Percentiles rank a stretch among this genome's conserved stretches.
These are phyloP conservation scores for Pleurotus platypus DNA, from an alignment of 768 basidiomycete genomes.

Conservation along the genomic window DNA sequence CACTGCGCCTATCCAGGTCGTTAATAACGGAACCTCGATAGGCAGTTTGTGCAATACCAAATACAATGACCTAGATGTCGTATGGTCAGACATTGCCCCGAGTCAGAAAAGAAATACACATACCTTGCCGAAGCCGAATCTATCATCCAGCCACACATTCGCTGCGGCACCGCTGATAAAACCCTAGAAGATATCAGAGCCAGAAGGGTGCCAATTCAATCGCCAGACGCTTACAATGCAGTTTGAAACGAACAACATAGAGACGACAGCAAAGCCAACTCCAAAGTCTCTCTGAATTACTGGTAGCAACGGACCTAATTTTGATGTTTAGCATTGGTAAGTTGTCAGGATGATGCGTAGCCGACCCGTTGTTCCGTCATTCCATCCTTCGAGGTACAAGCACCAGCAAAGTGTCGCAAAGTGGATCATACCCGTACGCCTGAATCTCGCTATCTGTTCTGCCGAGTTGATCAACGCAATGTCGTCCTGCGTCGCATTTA, in stretches of 20 bases:
- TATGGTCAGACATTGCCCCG: not conserved
- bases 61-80: conserved; percentile 15
- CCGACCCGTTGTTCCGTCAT: conserved; percentile 18
- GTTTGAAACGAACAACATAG: conserved; percentile 41
- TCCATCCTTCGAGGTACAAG: conserved; percentile 39
- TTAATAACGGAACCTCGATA: not conserved
- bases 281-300: conserved; percentile 22
- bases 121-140: conserved; percentile 46
- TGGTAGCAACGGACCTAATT: conserved; percentile 20
- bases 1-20: conserved; percentile 30
- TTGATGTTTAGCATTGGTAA: not conserved
- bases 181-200: conserved; percentile 27
- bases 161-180: conserved; percentile 42
- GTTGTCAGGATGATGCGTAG: not conserved
- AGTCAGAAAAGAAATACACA: not conserved
- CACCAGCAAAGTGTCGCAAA: conserved; percentile 38
- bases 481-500: not conserved
- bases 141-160: conserved; percentile 45
- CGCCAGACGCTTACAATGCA: conserved; percentile 21
- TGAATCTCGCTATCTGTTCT: not conserved
- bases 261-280: conserved; percentile 41
- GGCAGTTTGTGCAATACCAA: conserved; percentile 12
- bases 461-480: not conserved
- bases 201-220: not conserved
- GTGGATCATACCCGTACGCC: conserved; percentile 22